phyloP scores from a whole-genome alignment of 2,329 filamentous ascomycete species.

The Fusarium tupiense region DNA sequence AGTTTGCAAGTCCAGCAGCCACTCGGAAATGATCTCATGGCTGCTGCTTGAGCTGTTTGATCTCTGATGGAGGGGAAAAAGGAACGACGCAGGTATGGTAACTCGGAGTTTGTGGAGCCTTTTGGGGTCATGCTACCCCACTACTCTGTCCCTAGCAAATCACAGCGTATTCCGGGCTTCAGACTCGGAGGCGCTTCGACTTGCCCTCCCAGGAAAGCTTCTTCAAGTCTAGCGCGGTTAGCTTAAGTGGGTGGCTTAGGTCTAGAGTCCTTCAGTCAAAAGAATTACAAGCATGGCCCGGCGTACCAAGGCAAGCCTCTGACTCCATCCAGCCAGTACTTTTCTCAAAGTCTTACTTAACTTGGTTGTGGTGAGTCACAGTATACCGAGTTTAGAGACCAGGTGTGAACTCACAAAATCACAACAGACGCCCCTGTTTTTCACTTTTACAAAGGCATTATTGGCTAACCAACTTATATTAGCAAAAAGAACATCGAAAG shows the following conservation, averaged over 20 bases:
- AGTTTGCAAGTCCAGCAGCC: slow-evolving; percentile 2
- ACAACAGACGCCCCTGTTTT: no score
- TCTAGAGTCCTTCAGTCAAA: neutral
- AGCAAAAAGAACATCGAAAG: no score
- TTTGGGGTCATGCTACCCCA: neutral
- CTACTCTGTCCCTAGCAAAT: neutral
- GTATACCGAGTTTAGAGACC: no score
- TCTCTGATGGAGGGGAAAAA: neutral
- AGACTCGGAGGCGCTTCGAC: neutral
- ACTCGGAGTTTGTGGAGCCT: neutral
- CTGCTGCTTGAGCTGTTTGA: neutral
- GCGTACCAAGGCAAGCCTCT: accelerated
- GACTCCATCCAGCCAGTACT: neutral
- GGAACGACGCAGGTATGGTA: no score
- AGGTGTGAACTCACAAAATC: no score
- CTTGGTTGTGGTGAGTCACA: neutral
- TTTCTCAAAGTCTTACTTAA: neutral
- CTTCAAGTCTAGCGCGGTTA: neutral
- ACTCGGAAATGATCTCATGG: neutral
- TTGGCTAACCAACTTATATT: neutral
- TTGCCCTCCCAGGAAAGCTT: neutral
- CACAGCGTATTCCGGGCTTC: neutral
- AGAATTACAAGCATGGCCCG: neutral
- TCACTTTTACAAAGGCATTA: neutral
- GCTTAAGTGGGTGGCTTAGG: neutral